Conservation (phyloP, 306 rosid genomes). For the Prunus salicina region DNA sequence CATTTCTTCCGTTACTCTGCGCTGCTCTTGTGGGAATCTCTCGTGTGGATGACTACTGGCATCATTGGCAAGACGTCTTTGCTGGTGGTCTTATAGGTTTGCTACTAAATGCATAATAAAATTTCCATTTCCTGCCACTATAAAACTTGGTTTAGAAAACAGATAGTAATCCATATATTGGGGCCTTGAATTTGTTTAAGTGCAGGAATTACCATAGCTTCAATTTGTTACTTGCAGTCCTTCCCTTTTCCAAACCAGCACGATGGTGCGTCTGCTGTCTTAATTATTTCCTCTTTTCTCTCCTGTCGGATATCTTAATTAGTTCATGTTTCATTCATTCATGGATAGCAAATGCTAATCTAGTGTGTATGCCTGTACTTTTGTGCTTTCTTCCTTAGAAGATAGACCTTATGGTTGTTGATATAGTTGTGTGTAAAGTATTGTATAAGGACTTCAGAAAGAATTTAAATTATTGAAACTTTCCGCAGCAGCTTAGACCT, state of each 20-base stretch:
- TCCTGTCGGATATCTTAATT: not conserved
- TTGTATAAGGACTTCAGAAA: too few relatives aligned
- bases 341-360: not conserved
- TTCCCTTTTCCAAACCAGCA: conserved; percentile 44
- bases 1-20: conserved; percentile 42
- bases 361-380: not conserved
- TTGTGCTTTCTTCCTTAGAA: not conserved
- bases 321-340: not conserved
- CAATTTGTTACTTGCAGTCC: conserved; percentile 41
- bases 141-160: not conserved
- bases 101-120: not conserved
- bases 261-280: conserved; percentile 21
- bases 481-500: too few relatives aligned
- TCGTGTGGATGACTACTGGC: conserved; percentile 61
- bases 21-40: conserved; percentile 46
- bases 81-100: conserved; percentile 46
- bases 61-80: conserved; percentile 60
- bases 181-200: not conserved
- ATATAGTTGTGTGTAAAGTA: too few relatives aligned
- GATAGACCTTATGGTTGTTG: too few relatives aligned
- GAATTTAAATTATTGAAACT: too few relatives aligned
- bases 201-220: conserved; percentile 37
- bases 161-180: not conserved
- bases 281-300: not conserved
- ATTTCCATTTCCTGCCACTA: not conserved